Percentiles rank a stretch among this genome's conserved stretches.
Conservation (phyloP, 345 rosid species). For the Corchorus olitorius region DNA sequence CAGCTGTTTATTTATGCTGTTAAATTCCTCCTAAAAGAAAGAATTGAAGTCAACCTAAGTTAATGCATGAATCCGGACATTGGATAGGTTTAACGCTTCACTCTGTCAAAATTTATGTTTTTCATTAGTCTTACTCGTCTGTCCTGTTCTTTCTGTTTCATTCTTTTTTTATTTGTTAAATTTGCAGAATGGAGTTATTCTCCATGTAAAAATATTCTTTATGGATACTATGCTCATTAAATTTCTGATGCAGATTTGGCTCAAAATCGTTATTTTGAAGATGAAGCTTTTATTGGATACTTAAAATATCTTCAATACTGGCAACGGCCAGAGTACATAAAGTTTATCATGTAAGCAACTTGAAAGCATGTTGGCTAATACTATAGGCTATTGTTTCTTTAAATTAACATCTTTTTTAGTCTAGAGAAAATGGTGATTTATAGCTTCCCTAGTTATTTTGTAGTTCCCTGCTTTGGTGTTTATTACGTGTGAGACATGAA, state of each 20-base stretch:
- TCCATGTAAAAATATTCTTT: neutral
- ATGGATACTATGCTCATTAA: slow-evolving; percentile 19
- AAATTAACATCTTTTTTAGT: neutral
- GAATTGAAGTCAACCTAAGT: neutral
- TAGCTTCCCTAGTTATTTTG: neutral
- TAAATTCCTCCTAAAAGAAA: neutral
- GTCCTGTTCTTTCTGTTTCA: neutral
- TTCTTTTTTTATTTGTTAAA: neutral
- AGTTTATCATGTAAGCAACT: slow-evolving; percentile 81
- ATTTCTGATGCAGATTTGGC: slow-evolving; percentile 73
- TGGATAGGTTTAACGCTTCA: slow-evolving; percentile 2
- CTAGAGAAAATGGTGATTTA: slow-evolving; percentile 8
- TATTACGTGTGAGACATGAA: slow-evolving; percentile 11
- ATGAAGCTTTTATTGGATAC: slow-evolving; percentile 95
- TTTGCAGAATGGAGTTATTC: neutral
- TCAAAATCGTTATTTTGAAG: slow-evolving; percentile 97
- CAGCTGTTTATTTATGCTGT: slow-evolving; percentile 8
- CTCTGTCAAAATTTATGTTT: neutral
- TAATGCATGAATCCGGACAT: neutral
- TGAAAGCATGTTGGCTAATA: neutral
- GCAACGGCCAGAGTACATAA: slow-evolving; percentile 91
- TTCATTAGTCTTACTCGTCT: neutral
- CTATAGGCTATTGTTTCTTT: slow-evolving; percentile 7
- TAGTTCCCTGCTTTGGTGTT: neutral
- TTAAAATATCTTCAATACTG: slow-evolving; percentile 95